Evolutionary conservation across 2,329 filamentous ascomycete species (phyloP), one percentile per base, ranked within the genome.

Genomic region (Exophiala viscosa): DNA sequence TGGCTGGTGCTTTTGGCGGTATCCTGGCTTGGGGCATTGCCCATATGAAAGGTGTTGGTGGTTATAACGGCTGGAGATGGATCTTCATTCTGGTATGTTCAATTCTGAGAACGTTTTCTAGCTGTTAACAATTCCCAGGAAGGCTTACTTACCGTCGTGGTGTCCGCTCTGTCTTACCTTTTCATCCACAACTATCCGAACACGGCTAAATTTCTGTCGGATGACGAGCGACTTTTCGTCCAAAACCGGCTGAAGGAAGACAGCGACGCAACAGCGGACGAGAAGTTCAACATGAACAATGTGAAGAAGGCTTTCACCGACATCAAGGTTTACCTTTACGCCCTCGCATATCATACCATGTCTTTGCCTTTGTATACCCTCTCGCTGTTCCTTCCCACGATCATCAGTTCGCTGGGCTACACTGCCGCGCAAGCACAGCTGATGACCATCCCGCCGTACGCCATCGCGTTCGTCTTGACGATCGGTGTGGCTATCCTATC

Each of bases 311-410:
- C 87, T 0, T 66, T 88, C 36, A 80, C 75, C 11, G 85, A 91
- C 60, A 79, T 81, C 1, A 88, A 85, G 64, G 84, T 84, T 62
- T 88, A 83, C 83, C 74, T 90, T 0, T 90, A 90, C 59, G 84
- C 85, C 0, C 66, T 88, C 0, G 80, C 78, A 0, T 89, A 88
- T 61, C 86, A 90, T 65, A 88, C 85, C 4, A 83, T 89, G 75
- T 86, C 82, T 51, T 67, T 90, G 75, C 83, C 68, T 69, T 20
- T 62, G 15, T 73, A 73, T 52, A 73, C 71, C 0, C 55, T 71
- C 18, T 70, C 68, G 4, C 64, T 69, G 5, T 71, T 72, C 45
- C 47, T 74, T 50, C 72, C 72, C 1, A 70, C 69, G 0, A 75
- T 75, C 36, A 73, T 75, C 64, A 70, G 69, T 40, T 65, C 66